Base-by-base conservation (phyloP, 2,329 filamentous ascomycete genomes). In the Lojkania enalia region DNA sequence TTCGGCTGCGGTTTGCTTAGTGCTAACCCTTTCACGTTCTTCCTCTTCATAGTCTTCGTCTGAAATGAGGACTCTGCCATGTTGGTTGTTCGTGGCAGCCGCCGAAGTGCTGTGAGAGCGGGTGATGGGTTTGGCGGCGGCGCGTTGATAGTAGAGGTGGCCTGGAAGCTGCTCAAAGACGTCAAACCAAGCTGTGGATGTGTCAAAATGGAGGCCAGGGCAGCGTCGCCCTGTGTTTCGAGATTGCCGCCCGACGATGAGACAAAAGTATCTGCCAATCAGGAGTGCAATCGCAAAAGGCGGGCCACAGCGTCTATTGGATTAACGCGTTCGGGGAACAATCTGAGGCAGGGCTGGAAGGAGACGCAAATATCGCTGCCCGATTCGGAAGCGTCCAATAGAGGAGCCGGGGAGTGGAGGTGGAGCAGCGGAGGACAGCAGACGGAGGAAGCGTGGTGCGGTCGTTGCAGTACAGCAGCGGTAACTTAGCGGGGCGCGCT, bases 11-110 rank as follows among this genome's bases (percentile, higher is more conserved):
- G 84, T 38, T 88, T 85, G 63, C 84, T 91, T 66, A 99, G 79
- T 57, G 90, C 91, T 39, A 99, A 85, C 27, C 91, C 92, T 77
- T 97, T 97, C 72, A 95, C 87, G 71, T 99, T 99, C 83, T 97
- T 96, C 79, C 92, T 87, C 85, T 96, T 97, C 85, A 99, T 87
- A 51, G 94, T 95, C 68, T 81, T 77, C 45, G 80, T 76, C 69
- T 83, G 80, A 72, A 85, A 84, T 42, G 74, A 72, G 23, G 61
- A 62, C 65, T 85, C 81, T 54, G 78, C 76, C 78, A 84, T 84
- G 57, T 49, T 55, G 52, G 38, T 39, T 53, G 49, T 48, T 45
- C 49, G 51, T 53, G 47, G 54, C 47, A 40, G 50, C 46, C 45
- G 55, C 38, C 32, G 16, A 13, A 32, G 16, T 25, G 40, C 29